These are phyloP conservation scores for Coniosporium tulheliwenetii DNA, from an alignment of 2,329 filamentous ascomycete species.

Conservation along the genomic window DNA sequence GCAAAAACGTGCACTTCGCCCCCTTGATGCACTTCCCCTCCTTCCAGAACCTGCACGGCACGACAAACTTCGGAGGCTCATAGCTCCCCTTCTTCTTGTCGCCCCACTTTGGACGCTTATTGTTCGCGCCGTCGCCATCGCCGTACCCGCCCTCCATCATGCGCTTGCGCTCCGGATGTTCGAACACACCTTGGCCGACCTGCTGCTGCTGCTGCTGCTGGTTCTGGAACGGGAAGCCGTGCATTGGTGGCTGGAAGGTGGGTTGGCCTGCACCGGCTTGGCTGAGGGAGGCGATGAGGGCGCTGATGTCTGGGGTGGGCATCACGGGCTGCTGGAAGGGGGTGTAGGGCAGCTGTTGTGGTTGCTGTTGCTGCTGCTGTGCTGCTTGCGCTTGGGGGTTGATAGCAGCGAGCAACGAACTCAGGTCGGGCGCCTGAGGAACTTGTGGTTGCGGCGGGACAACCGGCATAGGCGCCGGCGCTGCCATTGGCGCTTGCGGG, in stretches of 20 bases:
- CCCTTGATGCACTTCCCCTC: constrained; percentile 39
- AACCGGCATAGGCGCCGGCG: too few species aligned
- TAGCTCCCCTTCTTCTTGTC: constrained; percentile 6
- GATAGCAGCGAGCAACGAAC: constrained; percentile 7
- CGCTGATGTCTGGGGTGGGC: not conserved
- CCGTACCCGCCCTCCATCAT: constrained; percentile 15
- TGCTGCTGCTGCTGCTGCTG: constrained; percentile 7
- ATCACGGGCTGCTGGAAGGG: not conserved
- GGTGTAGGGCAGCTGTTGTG: constrained; percentile 1
- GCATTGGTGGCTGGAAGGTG: not conserved
- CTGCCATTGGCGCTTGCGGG: too few species aligned
- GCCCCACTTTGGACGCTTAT: constrained; percentile 3
- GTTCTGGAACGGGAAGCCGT: constrained; percentile 3
- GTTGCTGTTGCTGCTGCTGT: constrained; percentile 5
- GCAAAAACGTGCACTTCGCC: constrained; percentile 33
- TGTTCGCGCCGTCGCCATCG: constrained; percentile 5
- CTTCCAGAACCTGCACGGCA: constrained; percentile 36
- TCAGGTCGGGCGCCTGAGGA: not conserved
- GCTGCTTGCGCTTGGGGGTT: constrained; percentile 5
- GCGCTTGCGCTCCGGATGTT: constrained; percentile 19
- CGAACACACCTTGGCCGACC: constrained; percentile 9
- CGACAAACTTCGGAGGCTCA: constrained; percentile 12
- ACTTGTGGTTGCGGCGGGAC: too few species aligned
- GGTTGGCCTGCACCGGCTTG: not conserved
- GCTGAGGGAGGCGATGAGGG: constrained; percentile 5